Percentiles rank a stretch among this genome's conserved stretches.
Evolutionary conservation across 345 rosid genomes (phyloP).

Genomic region (Pistacia vera): DNA sequence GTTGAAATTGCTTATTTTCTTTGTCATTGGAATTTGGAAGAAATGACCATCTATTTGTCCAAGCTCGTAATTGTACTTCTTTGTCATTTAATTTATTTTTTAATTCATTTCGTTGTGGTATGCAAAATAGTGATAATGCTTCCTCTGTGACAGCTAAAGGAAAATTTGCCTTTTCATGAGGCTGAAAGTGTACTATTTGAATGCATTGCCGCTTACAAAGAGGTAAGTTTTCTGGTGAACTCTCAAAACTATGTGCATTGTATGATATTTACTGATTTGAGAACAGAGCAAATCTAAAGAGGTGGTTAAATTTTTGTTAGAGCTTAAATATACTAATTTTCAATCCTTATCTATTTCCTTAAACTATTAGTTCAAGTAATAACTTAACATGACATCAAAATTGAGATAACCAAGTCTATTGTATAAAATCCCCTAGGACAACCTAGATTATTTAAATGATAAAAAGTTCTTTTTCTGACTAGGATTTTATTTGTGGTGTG

Average conservation of each 20-base stretch:
- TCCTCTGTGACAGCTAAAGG: constrained; percentile 32
- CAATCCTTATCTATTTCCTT: too few relatives aligned
- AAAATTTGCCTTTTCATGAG: constrained; percentile 21
- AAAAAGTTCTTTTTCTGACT: too few relatives aligned
- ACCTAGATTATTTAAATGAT: too few relatives aligned
- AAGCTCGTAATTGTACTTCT: neutral
- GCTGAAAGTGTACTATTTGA: constrained; percentile 54
- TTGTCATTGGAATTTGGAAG: neutral
- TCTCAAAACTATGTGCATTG: neutral
- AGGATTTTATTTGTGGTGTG: too few relatives aligned
- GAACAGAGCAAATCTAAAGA: neutral
- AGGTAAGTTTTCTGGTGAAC: constrained; percentile 42
- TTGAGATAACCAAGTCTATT: too few relatives aligned
- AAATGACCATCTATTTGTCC: neutral
- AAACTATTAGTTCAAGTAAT: too few relatives aligned
- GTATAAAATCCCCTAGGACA: too few relatives aligned
- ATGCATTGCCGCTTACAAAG: constrained; percentile 75
- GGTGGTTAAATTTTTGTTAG: neutral
- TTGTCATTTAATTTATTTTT: neutral
- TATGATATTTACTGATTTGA: too few relatives aligned
- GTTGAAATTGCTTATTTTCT: neutral
- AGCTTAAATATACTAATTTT: too few relatives aligned
- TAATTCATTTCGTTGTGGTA: neutral
- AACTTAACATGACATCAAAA: too few relatives aligned
- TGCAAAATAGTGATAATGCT: constrained; percentile 10